Conservation (phyloP, 345 rosid genomes). For the Barbarea vulgaris region DNA sequence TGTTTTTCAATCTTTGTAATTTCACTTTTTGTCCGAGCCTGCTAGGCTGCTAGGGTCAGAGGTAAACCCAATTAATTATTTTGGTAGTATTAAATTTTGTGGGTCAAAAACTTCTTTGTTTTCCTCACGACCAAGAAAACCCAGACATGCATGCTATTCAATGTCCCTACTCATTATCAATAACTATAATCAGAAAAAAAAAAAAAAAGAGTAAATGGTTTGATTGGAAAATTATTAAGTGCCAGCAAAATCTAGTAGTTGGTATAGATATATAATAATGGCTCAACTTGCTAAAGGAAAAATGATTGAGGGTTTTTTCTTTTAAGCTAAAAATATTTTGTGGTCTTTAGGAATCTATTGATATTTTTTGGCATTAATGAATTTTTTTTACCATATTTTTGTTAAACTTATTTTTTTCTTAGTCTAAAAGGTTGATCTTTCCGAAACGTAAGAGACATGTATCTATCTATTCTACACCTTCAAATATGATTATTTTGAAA, state of each 20-base stretch:
- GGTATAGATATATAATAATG: constrained; percentile 16
- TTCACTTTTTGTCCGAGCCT: constrained; percentile 17
- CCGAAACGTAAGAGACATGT: background rate
- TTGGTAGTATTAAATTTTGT: background rate
- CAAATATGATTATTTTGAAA: background rate
- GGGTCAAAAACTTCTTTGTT: background rate
- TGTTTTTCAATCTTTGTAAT: constrained; percentile 15
- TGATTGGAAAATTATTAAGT: constrained; percentile 16
- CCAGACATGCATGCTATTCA: constrained; percentile 22
- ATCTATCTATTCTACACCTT: constrained; percentile 6
- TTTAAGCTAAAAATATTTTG: background rate
- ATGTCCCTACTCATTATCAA: constrained; percentile 12
- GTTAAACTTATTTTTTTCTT: background rate
- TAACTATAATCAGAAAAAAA: background rate
- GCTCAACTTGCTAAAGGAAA: constrained; percentile 29
- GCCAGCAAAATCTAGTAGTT: constrained; percentile 20
- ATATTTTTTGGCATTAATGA: background rate
- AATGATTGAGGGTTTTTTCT: background rate
- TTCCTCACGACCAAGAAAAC: constrained; percentile 21
- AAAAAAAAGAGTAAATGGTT: background rate
- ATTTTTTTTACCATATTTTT: background rate
- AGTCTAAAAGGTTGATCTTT: background rate
- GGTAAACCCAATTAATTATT: background rate
- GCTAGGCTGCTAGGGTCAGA: constrained; percentile 36
- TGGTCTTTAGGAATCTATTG: background rate